phyloP scores from a whole-genome alignment of 108 stramenopile genomes.

The Skeletonema potamos region DNA sequence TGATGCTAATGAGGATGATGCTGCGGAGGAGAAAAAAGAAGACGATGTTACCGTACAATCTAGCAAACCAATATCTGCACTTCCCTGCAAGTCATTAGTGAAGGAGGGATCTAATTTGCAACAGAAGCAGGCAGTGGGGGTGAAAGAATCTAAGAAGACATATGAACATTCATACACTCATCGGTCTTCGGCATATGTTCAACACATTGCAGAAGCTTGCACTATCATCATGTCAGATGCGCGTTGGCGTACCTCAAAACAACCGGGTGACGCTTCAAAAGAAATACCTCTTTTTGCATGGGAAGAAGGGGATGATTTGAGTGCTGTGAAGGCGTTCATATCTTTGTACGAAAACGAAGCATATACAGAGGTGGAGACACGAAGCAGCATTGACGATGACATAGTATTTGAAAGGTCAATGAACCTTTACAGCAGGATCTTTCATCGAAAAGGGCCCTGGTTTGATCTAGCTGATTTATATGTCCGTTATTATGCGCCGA shows the following conservation, averaged over 20 bases:
- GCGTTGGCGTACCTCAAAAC: constrained; percentile 52
- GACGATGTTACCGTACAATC: neutral
- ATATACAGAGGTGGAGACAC: neutral
- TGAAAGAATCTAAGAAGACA: too few relatives aligned
- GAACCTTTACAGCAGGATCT: constrained; percentile 72
- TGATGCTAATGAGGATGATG: neutral
- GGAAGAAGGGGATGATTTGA: constrained; percentile 81
- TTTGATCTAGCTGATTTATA: constrained; percentile 75
- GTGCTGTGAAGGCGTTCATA: constrained; percentile 54
- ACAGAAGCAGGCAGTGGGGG: neutral
- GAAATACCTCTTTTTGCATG: constrained; percentile 54
- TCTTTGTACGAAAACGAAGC: constrained; percentile 40
- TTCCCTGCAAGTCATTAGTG: neutral
- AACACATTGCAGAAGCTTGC: constrained; percentile 80
- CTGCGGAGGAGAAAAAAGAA: neutral
- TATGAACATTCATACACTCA: constrained; percentile 17
- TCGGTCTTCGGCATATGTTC: constrained; percentile 75
- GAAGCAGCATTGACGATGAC: neutral
- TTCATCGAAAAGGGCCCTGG: constrained; percentile 81
- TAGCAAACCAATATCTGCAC: neutral
- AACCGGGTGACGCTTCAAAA: neutral
- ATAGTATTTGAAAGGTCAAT: constrained; percentile 56
- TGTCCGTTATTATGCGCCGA: constrained; percentile 67
- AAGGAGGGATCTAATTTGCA: neutral
- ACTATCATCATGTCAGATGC: constrained; percentile 62